These are phyloP conservation scores for Backusella parvicylindrica DNA, from an alignment of 192 early-diverging fungal species.

Conservation along the genomic window DNA sequence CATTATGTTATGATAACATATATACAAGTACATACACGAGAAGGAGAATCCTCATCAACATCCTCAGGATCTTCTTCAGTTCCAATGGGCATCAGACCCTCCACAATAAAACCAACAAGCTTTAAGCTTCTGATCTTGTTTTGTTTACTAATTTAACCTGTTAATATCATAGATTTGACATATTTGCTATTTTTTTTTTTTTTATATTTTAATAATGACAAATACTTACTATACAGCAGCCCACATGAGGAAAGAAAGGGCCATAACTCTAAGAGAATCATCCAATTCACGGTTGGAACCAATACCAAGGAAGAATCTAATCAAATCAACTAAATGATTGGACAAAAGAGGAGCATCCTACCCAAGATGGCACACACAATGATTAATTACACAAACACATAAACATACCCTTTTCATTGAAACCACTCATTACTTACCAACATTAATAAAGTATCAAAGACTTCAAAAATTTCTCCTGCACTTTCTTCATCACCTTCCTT, in stretches of 20 bases:
- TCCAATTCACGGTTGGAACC: constrained; percentile 67
- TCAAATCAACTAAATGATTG: constrained; percentile 73
- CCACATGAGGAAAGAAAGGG: constrained; percentile 81
- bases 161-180: neutral
- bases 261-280: constrained; percentile 70
- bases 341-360: constrained; percentile 77
- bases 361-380: neutral
- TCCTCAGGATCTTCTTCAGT: constrained; percentile 80
- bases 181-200: neutral
- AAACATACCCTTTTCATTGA: neutral
- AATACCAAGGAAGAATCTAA: constrained; percentile 77
- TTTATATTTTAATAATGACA: neutral
- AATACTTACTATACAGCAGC: constrained; percentile 67
- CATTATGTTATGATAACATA: neutral
- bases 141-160: constrained; percentile 51
- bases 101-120: constrained; percentile 75
- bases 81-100: constrained; percentile 78
- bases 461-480: constrained; percentile 78
- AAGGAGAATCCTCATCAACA: constrained; percentile 79
- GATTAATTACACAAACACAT: neutral
- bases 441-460: constrained; percentile 79
- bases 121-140: constrained; percentile 82
- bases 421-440: constrained; percentile 38
- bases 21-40: constrained; percentile 31
- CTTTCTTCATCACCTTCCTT: constrained; percentile 70